These are phyloP conservation scores for Lentinula guzmanii DNA, from an alignment of 768 basidiomycete species.

Conservation along the genomic window DNA sequence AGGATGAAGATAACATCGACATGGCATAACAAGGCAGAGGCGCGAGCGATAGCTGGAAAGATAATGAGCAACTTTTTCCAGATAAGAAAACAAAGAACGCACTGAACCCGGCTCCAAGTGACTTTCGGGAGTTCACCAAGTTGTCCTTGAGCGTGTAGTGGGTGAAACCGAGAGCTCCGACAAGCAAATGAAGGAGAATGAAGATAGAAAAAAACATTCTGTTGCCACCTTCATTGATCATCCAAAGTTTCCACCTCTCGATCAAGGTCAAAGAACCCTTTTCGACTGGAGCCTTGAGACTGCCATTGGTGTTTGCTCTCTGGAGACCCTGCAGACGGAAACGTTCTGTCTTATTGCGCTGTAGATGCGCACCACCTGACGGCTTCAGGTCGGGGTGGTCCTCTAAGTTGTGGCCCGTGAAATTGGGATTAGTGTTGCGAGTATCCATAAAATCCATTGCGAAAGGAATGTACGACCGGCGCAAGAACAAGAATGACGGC, in stretches of 20 bases:
- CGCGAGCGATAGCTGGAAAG: slow-evolving; percentile 73
- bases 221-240: slow-evolving; percentile 88
- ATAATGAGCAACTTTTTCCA: not conserved
- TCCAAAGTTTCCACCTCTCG: slow-evolving; percentile 58
- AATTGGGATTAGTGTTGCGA: slow-evolving; percentile 62
- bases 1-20: slow-evolving; percentile 92
- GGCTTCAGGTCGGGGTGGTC: slow-evolving; percentile 44
- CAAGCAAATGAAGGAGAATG: slow-evolving; percentile 76
- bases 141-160: slow-evolving; percentile 83
- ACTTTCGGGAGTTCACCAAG: slow-evolving; percentile 52
- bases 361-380: slow-evolving; percentile 43
- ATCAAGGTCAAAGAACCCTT: slow-evolving; percentile 27
- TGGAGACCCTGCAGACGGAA: slow-evolving; percentile 81
- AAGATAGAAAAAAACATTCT: slow-evolving; percentile 76
- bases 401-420: slow-evolving; percentile 50
- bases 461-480: slow-evolving; percentile 28
- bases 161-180: slow-evolving; percentile 69
- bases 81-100: slow-evolving; percentile 15
- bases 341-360: slow-evolving; percentile 85
- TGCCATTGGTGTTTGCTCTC: slow-evolving; percentile 39
- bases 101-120: slow-evolving; percentile 80
- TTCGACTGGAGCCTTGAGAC: slow-evolving; percentile 15
- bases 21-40: slow-evolving; percentile 86
- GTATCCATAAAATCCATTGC: slow-evolving; percentile 19
- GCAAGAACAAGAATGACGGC: slow-evolving; percentile 18